Evolutionary conservation across 257 asterid species (phyloP).

Genomic region (Ocimum tenuiflorum): DNA sequence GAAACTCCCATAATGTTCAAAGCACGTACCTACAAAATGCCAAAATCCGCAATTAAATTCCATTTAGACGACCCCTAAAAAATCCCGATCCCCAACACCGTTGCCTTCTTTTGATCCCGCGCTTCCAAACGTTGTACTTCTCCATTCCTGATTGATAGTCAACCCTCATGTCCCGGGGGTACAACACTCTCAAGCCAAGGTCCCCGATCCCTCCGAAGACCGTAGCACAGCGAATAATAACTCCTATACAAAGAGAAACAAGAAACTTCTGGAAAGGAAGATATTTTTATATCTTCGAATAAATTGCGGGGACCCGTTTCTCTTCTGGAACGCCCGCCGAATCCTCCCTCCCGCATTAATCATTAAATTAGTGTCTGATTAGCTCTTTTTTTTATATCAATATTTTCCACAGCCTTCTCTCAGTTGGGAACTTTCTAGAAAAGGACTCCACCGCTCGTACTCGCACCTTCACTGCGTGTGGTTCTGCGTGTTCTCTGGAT

Average conservation of each 20-base stretch:
- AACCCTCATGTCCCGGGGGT: neutral
- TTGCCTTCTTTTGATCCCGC: neutral
- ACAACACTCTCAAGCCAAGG: neutral
- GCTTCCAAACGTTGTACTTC: neutral
- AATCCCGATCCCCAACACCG: neutral
- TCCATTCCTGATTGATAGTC: neutral
- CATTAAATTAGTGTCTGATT: neutral
- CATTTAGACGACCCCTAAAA: neutral
- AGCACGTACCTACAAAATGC: slow-evolving; percentile 16
- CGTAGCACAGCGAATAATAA: neutral
- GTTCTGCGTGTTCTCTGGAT: neutral
- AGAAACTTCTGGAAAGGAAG: slow-evolving; percentile 22
- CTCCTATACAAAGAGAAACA: neutral
- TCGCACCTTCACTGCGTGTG: neutral
- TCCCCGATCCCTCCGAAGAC: neutral
- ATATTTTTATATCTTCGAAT: slow-evolving; percentile 15
- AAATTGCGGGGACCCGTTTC: slow-evolving; percentile 13
- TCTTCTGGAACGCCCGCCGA: slow-evolving; percentile 18
- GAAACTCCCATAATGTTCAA: slow-evolving; percentile 6
- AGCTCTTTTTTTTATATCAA: neutral
- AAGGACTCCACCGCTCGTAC: slow-evolving; percentile 5
- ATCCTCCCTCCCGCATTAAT: neutral
- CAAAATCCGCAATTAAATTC: neutral
- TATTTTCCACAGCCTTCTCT: slow-evolving; percentile 11
- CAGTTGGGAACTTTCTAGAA: slow-evolving; percentile 34